phyloP scores from a whole-genome alignment of 495 filamentous ascomycete species.

The Viridothelium virens region DNA sequence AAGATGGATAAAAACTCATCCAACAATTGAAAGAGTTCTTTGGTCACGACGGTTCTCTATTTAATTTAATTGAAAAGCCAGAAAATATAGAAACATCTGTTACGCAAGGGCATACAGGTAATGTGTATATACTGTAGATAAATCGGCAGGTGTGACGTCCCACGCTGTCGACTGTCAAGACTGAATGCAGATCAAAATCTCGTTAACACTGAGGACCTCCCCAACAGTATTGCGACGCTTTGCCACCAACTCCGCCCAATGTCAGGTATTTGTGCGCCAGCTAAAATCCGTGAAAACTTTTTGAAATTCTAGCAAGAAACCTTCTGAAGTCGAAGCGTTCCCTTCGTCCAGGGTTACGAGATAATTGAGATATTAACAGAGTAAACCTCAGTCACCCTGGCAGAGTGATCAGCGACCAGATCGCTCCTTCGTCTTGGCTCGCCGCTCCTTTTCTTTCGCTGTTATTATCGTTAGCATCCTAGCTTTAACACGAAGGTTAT shows the following conservation, averaged over 20 bases:
- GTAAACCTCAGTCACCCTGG: not conserved
- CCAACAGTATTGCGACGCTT: too few relatives aligned
- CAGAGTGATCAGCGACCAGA: conserved; percentile 39
- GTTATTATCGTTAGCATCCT: conserved; percentile 18
- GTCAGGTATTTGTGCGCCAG: not conserved
- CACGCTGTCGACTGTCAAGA: too few relatives aligned
- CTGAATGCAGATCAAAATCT: too few relatives aligned
- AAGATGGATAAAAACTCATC: too few relatives aligned
- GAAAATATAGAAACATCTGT: too few relatives aligned
- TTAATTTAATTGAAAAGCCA: too few relatives aligned
- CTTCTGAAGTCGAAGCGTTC: not conserved
- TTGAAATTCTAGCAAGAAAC: not conserved
- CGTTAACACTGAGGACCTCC: too few relatives aligned
- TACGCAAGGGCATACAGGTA: too few relatives aligned
- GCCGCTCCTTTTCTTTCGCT: conserved; percentile 69
- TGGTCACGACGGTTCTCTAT: too few relatives aligned
- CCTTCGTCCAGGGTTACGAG: not conserved
- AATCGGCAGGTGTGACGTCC: too few relatives aligned
- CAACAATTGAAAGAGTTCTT: too few relatives aligned
- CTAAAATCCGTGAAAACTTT: not conserved
- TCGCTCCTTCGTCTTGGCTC: conserved; percentile 62
- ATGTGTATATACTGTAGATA: too few relatives aligned
- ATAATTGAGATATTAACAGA: not conserved
- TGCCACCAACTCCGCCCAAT: not conserved
- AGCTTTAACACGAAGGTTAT: not conserved